Evolutionary conservation across 495 filamentous ascomycete species (phyloP).

Genomic region (Aspergillus cristatus): DNA sequence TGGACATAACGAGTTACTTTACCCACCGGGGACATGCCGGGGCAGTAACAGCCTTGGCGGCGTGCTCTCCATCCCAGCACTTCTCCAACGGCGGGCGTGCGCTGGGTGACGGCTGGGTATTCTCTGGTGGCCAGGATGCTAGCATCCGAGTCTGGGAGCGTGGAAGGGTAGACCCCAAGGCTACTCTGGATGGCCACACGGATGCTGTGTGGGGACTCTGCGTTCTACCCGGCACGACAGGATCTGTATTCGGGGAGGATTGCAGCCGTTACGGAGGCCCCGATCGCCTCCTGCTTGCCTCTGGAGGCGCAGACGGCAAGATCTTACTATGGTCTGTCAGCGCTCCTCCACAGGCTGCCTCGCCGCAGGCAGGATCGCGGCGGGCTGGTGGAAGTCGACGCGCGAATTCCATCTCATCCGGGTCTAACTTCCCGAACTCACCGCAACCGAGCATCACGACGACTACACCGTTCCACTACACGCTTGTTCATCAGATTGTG

Average conservation of each 20-base stretch:
- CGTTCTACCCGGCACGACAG: conserved; percentile 78
- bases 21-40: conserved; percentile 90
- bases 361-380: conserved; percentile 63
- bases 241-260: conserved; percentile 64
- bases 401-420: conserved; percentile 83
- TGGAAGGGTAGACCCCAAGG: conserved; percentile 88
- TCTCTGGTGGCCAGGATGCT: conserved; percentile 91
- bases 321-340: conserved; percentile 93
- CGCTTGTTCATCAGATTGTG: conserved; percentile 73
- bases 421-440: conserved; percentile 78
- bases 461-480: conserved; percentile 54
- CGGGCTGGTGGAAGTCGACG: conserved; percentile 67
- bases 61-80: conserved; percentile 73
- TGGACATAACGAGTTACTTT: conserved; percentile 88
- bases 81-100: conserved; percentile 82
- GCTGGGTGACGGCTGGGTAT: conserved; percentile 90
- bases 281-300: conserved; percentile 83
- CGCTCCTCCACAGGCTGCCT: conserved; percentile 74
- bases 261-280: conserved; percentile 59
- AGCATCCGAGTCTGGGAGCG: conserved; percentile 92
- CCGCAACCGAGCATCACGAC: conserved; percentile 81
- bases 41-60: conserved; percentile 77
- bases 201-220: conserved; percentile 95
- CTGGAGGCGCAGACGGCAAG: conserved; percentile 82
- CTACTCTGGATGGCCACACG: conserved; percentile 86